A percentile compares a stretch with the other conserved stretches of the same genome.
These are phyloP conservation scores for Aspergillus ellipticus DNA, from an alignment of 495 filamentous ascomycete genomes.

Conservation along the genomic window DNA sequence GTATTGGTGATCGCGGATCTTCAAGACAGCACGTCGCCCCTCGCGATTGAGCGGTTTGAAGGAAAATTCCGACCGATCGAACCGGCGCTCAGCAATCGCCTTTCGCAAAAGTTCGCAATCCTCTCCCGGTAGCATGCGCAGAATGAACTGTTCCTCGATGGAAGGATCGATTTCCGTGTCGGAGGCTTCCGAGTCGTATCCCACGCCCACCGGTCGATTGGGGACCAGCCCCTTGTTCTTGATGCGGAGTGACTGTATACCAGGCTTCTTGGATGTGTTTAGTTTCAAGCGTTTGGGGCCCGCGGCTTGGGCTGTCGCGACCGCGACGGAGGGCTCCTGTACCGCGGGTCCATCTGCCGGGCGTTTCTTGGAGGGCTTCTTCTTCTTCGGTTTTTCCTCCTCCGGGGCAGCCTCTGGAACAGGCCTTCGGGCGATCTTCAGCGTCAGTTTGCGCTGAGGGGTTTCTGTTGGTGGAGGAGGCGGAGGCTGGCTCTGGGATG, in stretches of 20 bases:
- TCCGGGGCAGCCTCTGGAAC: constrained; percentile 25
- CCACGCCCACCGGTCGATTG: constrained; percentile 66
- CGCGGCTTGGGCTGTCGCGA: constrained; percentile 12
- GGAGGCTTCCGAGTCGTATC: constrained; percentile 95
- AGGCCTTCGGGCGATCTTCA: constrained; percentile 47
- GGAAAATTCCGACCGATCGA: constrained; percentile 64
- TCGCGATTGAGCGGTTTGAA: constrained; percentile 77
- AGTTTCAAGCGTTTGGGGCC: constrained; percentile 44
- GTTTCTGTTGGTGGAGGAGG: constrained; percentile 24
- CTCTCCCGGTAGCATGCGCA: constrained; percentile 81
- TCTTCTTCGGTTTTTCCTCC: constrained; percentile 37
- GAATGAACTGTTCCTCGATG: constrained; percentile 81
- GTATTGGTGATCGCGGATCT: constrained; percentile 65
- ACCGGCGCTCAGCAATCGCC: constrained; percentile 64
- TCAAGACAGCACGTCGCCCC: constrained; percentile 68
- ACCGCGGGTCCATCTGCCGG: constrained; percentile 28
- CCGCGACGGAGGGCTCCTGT: constrained; percentile 21
- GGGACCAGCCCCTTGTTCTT: constrained; percentile 60
- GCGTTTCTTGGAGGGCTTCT: constrained; percentile 48
- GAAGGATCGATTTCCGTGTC: constrained; percentile 83
- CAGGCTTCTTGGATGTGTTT: constrained; percentile 41
- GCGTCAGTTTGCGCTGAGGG: constrained; percentile 44
- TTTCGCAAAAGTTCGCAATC: constrained; percentile 78
- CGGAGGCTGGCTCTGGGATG: constrained; percentile 20
- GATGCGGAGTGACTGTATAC: constrained; percentile 47